Conservation (phyloP, 345 rosid genomes). For the Eucalyptus pauciflora region DNA sequence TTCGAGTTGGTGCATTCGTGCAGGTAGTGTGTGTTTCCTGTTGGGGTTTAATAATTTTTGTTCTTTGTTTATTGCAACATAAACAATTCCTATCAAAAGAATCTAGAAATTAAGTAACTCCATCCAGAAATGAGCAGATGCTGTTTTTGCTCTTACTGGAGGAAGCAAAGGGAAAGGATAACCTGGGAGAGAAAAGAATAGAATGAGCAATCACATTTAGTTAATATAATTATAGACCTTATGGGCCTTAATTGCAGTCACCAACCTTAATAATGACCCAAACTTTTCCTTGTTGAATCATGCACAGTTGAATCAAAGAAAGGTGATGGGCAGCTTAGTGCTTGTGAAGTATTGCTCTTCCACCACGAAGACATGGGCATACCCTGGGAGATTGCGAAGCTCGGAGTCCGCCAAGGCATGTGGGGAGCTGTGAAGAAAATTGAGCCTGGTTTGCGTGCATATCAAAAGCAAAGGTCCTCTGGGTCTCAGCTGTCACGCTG, state of each 20-base stretch:
- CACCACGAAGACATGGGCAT: conserved; percentile 99
- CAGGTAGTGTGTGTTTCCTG: conserved; percentile 32
- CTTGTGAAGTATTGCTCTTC: conserved; percentile 89
- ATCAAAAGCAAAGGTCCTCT: conserved; percentile 53
- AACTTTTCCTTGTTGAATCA: neutral
- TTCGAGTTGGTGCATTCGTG: conserved; percentile 93
- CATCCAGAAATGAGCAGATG: neutral
- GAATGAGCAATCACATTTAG: neutral
- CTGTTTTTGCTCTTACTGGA: neutral
- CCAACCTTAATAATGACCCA: neutral
- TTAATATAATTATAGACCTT: neutral
- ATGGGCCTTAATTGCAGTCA: neutral
- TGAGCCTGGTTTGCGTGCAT: conserved; percentile 73
- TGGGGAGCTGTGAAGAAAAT: conserved; percentile 98
- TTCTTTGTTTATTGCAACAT: neutral
- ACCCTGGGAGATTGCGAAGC: conserved; percentile 94
- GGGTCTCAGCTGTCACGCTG: conserved; percentile 46
- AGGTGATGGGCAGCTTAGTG: conserved; percentile 72
- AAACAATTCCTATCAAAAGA: neutral
- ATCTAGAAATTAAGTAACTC: neutral
- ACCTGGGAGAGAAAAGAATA: neutral
- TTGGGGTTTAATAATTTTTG: neutral
- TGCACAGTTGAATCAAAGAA: conserved; percentile 79
- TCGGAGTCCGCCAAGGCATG: conserved; percentile 95
- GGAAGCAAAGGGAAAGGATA: neutral